Evolutionary conservation across 2,329 filamentous ascomycete species (phyloP).

Genomic region (Xylariaceae sp.): DNA sequence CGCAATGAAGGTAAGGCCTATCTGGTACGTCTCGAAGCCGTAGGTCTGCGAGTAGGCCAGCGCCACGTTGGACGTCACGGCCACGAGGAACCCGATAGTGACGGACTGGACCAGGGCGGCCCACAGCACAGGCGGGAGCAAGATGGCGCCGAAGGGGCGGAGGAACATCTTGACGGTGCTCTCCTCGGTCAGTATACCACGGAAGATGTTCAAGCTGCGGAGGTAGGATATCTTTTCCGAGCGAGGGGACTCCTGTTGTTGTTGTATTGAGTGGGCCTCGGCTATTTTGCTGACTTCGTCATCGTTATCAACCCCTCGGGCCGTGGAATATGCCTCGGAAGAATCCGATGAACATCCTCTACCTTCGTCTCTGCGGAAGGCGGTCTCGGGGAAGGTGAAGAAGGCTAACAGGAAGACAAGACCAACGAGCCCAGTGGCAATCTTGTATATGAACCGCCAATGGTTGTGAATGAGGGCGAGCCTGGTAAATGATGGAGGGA

Average conservation of each 20-base stretch:
- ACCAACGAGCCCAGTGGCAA: conserved; percentile 46
- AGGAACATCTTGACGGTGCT: conserved; percentile 42
- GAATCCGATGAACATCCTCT: too few relatives aligned
- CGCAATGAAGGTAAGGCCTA: conserved; percentile 46
- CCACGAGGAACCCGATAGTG: conserved; percentile 51
- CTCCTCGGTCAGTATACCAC: conserved; percentile 40
- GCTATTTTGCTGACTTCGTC: too few relatives aligned
- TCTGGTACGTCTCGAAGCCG: conserved; percentile 40
- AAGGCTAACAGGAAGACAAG: conserved; percentile 41
- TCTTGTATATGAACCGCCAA: conserved; percentile 49
- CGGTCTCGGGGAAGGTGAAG: conserved; percentile 52
- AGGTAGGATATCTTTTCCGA: conserved; percentile 29
- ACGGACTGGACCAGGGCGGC: conserved; percentile 48
- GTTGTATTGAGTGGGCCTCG: too few relatives aligned
- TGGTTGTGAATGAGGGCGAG: conserved; percentile 43
- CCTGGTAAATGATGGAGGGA: too few relatives aligned
- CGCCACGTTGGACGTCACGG: conserved; percentile 48
- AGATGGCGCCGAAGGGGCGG: conserved; percentile 45
- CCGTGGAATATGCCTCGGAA: too few relatives aligned
- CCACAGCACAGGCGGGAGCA: conserved; percentile 50
- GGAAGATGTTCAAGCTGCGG: conserved; percentile 36
- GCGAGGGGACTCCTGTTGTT: background rate
- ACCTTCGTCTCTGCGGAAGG: conserved; percentile 34
- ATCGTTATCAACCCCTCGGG: too few relatives aligned
- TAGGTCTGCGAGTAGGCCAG: conserved; percentile 39